Conservation (phyloP, 2,329 filamentous ascomycete genomes). For the Elsinoe batatas region DNA sequence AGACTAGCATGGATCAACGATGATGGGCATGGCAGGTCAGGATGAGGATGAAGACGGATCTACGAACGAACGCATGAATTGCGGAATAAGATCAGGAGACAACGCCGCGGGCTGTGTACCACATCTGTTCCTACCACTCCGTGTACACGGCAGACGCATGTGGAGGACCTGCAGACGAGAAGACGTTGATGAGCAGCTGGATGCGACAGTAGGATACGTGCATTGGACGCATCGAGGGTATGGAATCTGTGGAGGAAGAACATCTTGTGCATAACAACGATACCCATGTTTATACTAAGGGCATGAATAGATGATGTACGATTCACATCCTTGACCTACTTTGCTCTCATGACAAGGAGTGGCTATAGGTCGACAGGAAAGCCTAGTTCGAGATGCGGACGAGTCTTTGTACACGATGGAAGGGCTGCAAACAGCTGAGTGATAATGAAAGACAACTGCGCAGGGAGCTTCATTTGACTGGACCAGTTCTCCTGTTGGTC, state of each 20-base stretch:
- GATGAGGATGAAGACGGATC: not conserved
- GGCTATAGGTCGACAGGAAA: too few relatives aligned
- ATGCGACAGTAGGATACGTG: not conserved
- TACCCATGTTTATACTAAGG: not conserved
- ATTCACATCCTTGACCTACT: not conserved
- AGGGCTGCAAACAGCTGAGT: too few relatives aligned
- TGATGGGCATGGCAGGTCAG: not conserved
- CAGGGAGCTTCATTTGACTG: too few relatives aligned
- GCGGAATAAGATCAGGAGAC: not conserved
- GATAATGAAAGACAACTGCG: too few relatives aligned
- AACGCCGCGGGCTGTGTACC: too few relatives aligned
- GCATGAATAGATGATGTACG: conserved; percentile 9
- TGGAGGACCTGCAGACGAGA: not conserved
- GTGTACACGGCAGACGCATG: not conserved
- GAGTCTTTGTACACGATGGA: too few relatives aligned
- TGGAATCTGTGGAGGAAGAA: not conserved
- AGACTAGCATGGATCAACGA: not conserved
- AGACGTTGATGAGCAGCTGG: not conserved
- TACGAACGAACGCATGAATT: not conserved
- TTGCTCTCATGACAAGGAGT: too few relatives aligned
- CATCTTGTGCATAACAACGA: conserved; percentile 4
- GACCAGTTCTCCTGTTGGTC: too few relatives aligned
- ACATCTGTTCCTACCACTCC: too few relatives aligned
- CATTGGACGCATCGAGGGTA: not conserved
- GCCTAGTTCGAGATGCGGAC: too few relatives aligned